Evolutionary conservation across 2,329 filamentous ascomycete genomes (phyloP), one percentile per base, ranked within the genome.

Genomic region (Ophiostoma sp.): DNA sequence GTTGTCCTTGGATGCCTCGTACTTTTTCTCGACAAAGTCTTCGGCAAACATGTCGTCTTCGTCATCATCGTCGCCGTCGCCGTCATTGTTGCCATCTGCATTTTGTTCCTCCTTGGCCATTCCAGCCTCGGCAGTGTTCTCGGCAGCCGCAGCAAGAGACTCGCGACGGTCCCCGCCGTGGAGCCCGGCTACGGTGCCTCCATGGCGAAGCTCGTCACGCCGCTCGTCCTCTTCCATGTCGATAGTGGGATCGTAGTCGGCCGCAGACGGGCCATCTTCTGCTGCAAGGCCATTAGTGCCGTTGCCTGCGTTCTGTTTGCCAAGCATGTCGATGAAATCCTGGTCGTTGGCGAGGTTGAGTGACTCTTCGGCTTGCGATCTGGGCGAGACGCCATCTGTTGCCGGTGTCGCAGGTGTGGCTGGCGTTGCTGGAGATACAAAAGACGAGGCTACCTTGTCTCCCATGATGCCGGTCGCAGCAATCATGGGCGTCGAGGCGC

Each of bases 1-100:
- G 33, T 77, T 74, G 68, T 72, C 35, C 23, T 57, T 57, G 15
- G 86, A 17, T 31, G 57, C 85, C 48, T 82, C 83, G 76, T 89
- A 89, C 78, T 88, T 89, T 68, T 87, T 84, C 73, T 89, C 87
- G 70, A 89, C 86, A 72, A 91, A 88, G 71, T 93, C 90, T 71
- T 94, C 90, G 65, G 94, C 93, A 80, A 97, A 96, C 92, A 97
- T 96, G 78, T 96, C 88, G 69, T 89, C 92, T 70, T 92, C 90
- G 70, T 88, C 87, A 39, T 72, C 70, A 67, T 73, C 54, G 67
- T 70, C 72, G 17, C 67, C 71, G 35, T 62, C 60, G 27, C 27
- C 27, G 15, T 41, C 39, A 13, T 41, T 41, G 35, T 48, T 52
- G 4, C 36, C 57, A 23, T 33, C 31, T 13, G 33, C 62, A 1